These are phyloP conservation scores for Fusarium solani-melongenae DNA, from an alignment of 2,329 filamentous ascomycete species.

Conservation along the genomic window DNA sequence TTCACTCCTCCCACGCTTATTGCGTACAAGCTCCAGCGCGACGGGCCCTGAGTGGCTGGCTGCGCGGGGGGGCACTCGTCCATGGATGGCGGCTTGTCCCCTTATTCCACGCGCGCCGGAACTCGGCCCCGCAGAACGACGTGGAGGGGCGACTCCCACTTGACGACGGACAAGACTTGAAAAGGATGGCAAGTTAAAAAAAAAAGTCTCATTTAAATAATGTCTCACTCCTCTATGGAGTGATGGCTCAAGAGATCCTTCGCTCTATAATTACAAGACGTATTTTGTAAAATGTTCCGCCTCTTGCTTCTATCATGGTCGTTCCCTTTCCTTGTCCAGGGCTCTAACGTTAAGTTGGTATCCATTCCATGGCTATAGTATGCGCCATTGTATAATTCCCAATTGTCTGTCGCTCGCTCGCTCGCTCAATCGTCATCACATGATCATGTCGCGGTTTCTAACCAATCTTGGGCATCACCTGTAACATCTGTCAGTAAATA, in stretches of 20 bases:
- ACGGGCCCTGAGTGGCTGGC: slow-evolving; percentile 22
- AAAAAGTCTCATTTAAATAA: neutral
- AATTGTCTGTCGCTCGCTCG: slow-evolving; percentile 22
- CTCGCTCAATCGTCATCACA: slow-evolving; percentile 21
- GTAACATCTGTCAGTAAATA: slow-evolving; percentile 1
- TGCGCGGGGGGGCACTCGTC: neutral
- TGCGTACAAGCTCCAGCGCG: slow-evolving; percentile 17
- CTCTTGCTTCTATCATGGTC: slow-evolving; percentile 1
- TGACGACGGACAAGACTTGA: neutral
- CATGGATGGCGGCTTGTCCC: neutral
- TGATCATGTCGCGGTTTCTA: slow-evolving; percentile 27
- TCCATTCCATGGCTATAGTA: neutral
- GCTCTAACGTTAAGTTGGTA: slow-evolving; percentile 10
- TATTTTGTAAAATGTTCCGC: neutral
- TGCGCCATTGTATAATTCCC: slow-evolving; percentile 9
- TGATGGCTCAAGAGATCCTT: neutral
- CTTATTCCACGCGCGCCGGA: slow-evolving; percentile 32
- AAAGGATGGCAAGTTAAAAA: neutral
- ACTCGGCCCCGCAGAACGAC: slow-evolving; percentile 33
- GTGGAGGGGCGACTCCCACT: neutral
- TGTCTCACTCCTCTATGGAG: neutral
- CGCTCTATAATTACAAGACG: slow-evolving; percentile 25
- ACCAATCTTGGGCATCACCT: slow-evolving; percentile 48
- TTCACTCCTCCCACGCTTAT: slow-evolving; percentile 4
- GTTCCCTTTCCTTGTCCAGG: neutral